These are phyloP conservation scores for Neurospora cerealis DNA, from an alignment of 495 filamentous ascomycete species.

Conservation along the genomic window DNA sequence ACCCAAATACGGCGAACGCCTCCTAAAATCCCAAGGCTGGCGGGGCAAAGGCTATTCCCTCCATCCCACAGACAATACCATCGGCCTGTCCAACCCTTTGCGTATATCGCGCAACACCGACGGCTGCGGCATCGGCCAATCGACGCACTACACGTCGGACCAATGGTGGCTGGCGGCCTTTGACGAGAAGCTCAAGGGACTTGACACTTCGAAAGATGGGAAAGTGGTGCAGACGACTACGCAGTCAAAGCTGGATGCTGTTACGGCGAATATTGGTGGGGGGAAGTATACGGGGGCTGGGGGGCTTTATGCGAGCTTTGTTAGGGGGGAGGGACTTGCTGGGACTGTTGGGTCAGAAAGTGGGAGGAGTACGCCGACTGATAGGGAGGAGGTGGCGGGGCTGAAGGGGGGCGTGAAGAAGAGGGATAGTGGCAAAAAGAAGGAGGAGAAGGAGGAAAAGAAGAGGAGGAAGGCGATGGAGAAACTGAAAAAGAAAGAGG, in stretches of 20 bases:
- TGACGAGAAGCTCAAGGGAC: constrained; percentile 63
- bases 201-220: constrained; percentile 45
- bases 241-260: constrained; percentile 41
- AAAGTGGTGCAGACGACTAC: constrained; percentile 39
- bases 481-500: constrained; percentile 10
- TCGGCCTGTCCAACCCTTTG: constrained; percentile 58
- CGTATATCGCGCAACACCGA: constrained; percentile 59
- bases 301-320: constrained; percentile 75
- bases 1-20: not conserved
- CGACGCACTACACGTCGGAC: constrained; percentile 50
- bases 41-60: constrained; percentile 65
- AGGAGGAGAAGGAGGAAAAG: constrained; percentile 21
- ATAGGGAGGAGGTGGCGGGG: not conserved
- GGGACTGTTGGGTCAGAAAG: constrained; percentile 41
- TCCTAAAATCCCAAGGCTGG: constrained; percentile 68
- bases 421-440: constrained; percentile 29
- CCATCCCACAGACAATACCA: constrained; percentile 52
- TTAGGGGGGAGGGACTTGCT: constrained; percentile 59
- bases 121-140: constrained; percentile 59
- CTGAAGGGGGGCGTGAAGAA: constrained; percentile 8
- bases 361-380: not conserved
- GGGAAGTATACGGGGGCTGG: constrained; percentile 37
- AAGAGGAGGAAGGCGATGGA: constrained; percentile 14
- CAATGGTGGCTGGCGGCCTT: constrained; percentile 81
- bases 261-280: constrained; percentile 26